Conservation (phyloP, 78 protist species). For the Anaeramoeba flamelloides region DNA sequence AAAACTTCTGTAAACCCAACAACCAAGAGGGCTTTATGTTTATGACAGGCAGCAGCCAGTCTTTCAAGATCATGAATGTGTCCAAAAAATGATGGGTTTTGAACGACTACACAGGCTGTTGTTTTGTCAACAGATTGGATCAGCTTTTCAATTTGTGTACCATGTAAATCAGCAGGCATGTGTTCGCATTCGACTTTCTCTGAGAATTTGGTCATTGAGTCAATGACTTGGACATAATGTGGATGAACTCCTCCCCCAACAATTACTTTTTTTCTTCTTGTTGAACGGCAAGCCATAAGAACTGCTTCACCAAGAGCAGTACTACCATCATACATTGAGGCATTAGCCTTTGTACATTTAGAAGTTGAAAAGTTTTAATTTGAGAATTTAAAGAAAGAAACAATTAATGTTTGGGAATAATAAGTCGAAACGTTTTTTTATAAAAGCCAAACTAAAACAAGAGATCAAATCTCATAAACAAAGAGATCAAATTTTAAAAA, state of each 20-base stretch:
- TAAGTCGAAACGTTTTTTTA: no score
- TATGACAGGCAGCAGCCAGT: no score
- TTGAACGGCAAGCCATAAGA: constrained; percentile 15
- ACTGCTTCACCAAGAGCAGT: constrained; percentile 19
- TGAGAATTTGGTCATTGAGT: neutral
- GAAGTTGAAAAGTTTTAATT: no score
- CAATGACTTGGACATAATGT: neutral
- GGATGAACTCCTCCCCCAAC: constrained; percentile 10
- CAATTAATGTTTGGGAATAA: no score
- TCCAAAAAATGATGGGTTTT: constrained; percentile 16
- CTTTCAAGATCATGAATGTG: no score
- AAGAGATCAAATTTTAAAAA: no score
- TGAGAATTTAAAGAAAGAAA: no score
- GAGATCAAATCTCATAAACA: no score
- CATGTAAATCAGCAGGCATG: neutral
- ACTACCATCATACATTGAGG: constrained; percentile 27
- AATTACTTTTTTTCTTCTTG: constrained; percentile 7
- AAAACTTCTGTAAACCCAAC: no score
- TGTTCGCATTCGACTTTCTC: neutral
- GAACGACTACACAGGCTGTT: constrained; percentile 23
- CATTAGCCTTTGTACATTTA: no score
- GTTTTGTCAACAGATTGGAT: neutral
- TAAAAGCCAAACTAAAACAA: no score
- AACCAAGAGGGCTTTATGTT: no score
- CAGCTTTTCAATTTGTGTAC: neutral